Evolutionary conservation across 768 basidiomycete species (phyloP).

Genomic region (Boletus huronensis): DNA sequence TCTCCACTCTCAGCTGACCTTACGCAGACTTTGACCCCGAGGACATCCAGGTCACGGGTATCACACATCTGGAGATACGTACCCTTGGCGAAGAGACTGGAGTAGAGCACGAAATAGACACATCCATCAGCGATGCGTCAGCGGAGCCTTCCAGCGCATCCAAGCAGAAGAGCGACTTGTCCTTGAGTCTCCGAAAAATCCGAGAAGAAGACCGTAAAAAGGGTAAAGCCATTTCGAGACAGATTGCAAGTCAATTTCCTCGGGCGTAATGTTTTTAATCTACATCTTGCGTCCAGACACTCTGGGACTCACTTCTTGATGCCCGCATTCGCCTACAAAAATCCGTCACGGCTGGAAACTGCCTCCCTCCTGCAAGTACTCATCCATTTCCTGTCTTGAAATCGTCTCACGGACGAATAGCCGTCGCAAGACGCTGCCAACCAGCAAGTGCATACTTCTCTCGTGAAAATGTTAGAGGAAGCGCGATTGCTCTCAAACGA

Average conservation of each 20-base stretch:
- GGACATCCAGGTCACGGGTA: conserved; percentile 46
- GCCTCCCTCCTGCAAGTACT: conserved; percentile 56
- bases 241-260: conserved; percentile 58
- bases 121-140: conserved; percentile 15
- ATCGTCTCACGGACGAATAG: conserved; percentile 28
- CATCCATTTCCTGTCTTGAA: neutral
- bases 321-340: conserved; percentile 93
- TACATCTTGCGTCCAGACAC: conserved; percentile 41
- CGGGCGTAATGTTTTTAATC: conserved; percentile 1
- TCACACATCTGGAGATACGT: conserved; percentile 16
- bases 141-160: neutral
- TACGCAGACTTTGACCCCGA: conserved; percentile 72
- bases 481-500: conserved; percentile 61
- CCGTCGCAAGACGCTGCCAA: conserved; percentile 26
- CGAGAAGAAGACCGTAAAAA: conserved; percentile 74
- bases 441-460: conserved; percentile 41
- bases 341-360: conserved; percentile 59
- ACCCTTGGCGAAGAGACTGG: conserved; percentile 12
- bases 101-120: conserved; percentile 8
- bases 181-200: conserved; percentile 51
- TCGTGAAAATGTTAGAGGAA: conserved; percentile 57
- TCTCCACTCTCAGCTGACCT: conserved; percentile 6
- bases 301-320: conserved; percentile 87
- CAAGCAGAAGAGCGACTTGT: conserved; percentile 39
- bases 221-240: conserved; percentile 77